A percentile compares a stretch with the other conserved stretches of the same genome.
Conservation (phyloP, 768 basidiomycete species). For the Omphalotus guepiniiformis region DNA sequence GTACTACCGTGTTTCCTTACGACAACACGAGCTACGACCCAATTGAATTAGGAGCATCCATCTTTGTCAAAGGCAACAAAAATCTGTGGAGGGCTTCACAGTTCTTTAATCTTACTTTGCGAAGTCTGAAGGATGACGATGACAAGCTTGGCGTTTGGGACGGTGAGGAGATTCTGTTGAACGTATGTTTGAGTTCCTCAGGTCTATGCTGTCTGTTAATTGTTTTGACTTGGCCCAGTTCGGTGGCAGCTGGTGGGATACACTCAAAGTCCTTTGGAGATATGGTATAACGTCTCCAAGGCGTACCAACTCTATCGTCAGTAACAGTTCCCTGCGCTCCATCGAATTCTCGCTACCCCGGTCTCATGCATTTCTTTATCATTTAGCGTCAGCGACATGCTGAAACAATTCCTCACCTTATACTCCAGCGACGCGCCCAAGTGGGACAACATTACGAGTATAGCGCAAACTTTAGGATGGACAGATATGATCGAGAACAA, state of each 20-base stretch:
- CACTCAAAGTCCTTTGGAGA: slow-evolving; percentile 68
- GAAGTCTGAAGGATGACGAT: slow-evolving; percentile 41
- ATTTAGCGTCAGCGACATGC: slow-evolving; percentile 50
- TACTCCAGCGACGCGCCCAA: slow-evolving; percentile 52
- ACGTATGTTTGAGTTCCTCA: slow-evolving; percentile 36
- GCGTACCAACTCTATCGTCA: slow-evolving; percentile 50
- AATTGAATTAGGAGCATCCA: slow-evolving; percentile 83
- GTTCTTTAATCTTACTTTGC: slow-evolving; percentile 69
- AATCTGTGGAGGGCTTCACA: slow-evolving; percentile 69
- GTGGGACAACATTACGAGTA: slow-evolving; percentile 58
- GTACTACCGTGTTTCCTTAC: slow-evolving; percentile 74
- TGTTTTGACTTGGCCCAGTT: slow-evolving; percentile 27
- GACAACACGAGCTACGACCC: slow-evolving; percentile 51
- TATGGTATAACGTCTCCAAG: slow-evolving; percentile 66
- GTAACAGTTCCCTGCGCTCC: too few relatives aligned
- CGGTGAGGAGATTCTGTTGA: slow-evolving; percentile 64
- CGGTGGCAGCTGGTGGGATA: slow-evolving; percentile 65
- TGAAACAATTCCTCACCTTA: slow-evolving; percentile 48
- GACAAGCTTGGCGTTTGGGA: slow-evolving; percentile 78
- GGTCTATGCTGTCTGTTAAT: not conserved
- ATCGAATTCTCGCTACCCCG: slow-evolving; percentile 35
- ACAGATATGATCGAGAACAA: slow-evolving; percentile 43
- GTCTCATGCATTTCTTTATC: not conserved
- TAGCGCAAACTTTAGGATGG: slow-evolving; percentile 54
- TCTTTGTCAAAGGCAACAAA: slow-evolving; percentile 76